These are phyloP conservation scores for Nitzschia sp. DNA, from an alignment of 108 stramenopile species.

Conservation along the genomic window DNA sequence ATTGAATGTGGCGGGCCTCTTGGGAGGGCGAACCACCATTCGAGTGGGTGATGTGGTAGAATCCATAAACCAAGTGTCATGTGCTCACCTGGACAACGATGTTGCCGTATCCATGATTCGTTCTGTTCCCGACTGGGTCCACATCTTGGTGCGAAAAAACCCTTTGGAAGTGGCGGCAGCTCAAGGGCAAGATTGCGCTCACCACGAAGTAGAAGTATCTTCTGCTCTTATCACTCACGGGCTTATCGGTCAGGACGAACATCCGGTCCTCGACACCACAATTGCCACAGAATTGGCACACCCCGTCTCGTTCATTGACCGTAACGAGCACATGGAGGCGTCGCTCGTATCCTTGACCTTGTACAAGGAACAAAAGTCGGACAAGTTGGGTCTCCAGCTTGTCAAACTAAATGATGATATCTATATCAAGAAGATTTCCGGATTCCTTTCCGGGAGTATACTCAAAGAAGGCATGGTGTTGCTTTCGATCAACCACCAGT, in stretches of 20 bases:
- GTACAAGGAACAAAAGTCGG: background rate
- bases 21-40: slow-evolving; percentile 10
- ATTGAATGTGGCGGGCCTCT: slow-evolving; percentile 13
- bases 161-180: background rate
- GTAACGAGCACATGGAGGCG: background rate
- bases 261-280: background rate
- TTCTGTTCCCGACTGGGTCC: slow-evolving; percentile 8
- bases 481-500: slow-evolving; percentile 1
- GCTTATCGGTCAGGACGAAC: background rate
- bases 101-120: slow-evolving; percentile 1
- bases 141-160: background rate
- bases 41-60: slow-evolving; percentile 13
- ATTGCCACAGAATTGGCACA: background rate
- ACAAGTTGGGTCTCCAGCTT: background rate
- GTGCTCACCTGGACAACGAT: background rate
- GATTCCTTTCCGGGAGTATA: slow-evolving; percentile 4
- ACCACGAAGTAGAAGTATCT: background rate
- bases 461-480: slow-evolving; percentile 6
- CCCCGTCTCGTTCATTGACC: background rate
- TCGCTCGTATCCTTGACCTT: slow-evolving; percentile 1
- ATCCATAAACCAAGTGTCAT: slow-evolving; percentile 7
- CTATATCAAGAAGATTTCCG: slow-evolving; percentile 9
- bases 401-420: slow-evolving; percentile 4
- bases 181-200: background rate
- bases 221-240: background rate